These are phyloP conservation scores for Danielozyma ontarioensis DNA, from an alignment of 805 yeast species.

Conservation along the genomic window DNA sequence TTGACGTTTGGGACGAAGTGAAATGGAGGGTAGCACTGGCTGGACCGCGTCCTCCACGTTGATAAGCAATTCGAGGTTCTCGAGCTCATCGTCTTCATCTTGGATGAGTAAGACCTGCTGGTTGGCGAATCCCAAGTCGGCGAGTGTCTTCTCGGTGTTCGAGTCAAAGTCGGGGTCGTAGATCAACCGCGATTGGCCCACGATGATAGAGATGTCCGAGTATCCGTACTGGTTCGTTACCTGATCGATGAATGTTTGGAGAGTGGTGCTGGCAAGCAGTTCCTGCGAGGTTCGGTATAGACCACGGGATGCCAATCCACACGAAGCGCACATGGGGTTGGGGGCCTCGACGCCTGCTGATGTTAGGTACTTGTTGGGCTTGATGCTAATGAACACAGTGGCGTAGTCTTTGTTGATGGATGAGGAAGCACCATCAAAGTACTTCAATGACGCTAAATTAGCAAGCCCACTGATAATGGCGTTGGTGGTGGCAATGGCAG, in stretches of 20 bases:
- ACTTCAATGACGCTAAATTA: constrained; percentile 63
- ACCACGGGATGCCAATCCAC: constrained; percentile 51
- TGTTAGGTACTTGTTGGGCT: constrained; percentile 60
- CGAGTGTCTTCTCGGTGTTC: constrained; percentile 46
- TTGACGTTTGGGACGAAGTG: neutral
- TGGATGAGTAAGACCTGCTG: constrained; percentile 68
- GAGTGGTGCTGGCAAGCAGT: constrained; percentile 22
- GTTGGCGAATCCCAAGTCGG: constrained; percentile 46
- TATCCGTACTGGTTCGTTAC: constrained; percentile 49
- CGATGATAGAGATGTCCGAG: constrained; percentile 54
- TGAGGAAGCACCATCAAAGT: constrained; percentile 30
- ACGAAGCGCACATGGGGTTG: constrained; percentile 67
- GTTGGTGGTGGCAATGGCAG: constrained; percentile 97
- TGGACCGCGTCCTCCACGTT: constrained; percentile 9
- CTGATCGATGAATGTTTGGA: constrained; percentile 48
- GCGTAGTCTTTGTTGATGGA: constrained; percentile 14
- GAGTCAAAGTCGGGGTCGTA: constrained; percentile 91
- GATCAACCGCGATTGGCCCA: constrained; percentile 56
- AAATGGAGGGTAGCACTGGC: neutral
- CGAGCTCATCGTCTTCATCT: constrained; percentile 72
- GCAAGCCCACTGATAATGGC: constrained; percentile 92
- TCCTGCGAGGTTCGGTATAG: constrained; percentile 31
- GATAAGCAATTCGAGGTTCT: constrained; percentile 59
- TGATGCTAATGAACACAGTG: constrained; percentile 35
- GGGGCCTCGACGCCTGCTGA: constrained; percentile 58